These are phyloP conservation scores for Tetrapisispora namnaoensis DNA, from an alignment of 805 yeast species.

Conservation along the genomic window DNA sequence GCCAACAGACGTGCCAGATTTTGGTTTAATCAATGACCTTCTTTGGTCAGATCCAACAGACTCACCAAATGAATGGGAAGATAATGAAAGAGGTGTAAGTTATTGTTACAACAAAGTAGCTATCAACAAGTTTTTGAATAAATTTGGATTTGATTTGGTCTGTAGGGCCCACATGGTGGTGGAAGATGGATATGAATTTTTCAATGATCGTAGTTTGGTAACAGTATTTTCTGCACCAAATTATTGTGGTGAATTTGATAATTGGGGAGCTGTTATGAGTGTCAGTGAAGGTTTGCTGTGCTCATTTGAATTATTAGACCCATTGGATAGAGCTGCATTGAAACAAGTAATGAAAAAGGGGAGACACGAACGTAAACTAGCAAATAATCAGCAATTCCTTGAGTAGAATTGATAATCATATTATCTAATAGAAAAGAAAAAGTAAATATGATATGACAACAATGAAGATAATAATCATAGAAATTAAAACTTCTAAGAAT, in stretches of 20 bases:
- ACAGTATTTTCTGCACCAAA: conserved; percentile 77
- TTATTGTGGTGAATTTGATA: conserved; percentile 45
- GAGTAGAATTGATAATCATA: neutral
- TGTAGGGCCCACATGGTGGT: conserved; percentile 85
- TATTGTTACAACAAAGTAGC: conserved; percentile 64
- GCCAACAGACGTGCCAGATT: conserved; percentile 77
- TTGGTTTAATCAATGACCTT: conserved; percentile 64
- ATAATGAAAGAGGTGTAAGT: conserved; percentile 73
- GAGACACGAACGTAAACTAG: conserved; percentile 69
- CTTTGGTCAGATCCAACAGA: conserved; percentile 76
- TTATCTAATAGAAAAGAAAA: too few relatives aligned
- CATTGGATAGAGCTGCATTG: conserved; percentile 82
- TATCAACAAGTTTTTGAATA: conserved; percentile 52
- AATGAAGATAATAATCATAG: neutral
- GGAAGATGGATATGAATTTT: conserved; percentile 79
- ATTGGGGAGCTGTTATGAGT: conserved; percentile 98
- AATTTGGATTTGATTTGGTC: conserved; percentile 62
- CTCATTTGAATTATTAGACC: conserved; percentile 86
- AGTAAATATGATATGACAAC: too few relatives aligned
- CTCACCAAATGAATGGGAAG: conserved; percentile 52
- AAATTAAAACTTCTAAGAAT: too few relatives aligned
- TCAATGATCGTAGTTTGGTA: conserved; percentile 58
- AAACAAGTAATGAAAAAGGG: conserved; percentile 91
- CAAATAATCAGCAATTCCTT: conserved; percentile 30
- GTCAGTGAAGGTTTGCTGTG: conserved; percentile 87